Conservation (phyloP, 2,329 filamentous ascomycete species). For the Cryphonectria naterciae region DNA sequence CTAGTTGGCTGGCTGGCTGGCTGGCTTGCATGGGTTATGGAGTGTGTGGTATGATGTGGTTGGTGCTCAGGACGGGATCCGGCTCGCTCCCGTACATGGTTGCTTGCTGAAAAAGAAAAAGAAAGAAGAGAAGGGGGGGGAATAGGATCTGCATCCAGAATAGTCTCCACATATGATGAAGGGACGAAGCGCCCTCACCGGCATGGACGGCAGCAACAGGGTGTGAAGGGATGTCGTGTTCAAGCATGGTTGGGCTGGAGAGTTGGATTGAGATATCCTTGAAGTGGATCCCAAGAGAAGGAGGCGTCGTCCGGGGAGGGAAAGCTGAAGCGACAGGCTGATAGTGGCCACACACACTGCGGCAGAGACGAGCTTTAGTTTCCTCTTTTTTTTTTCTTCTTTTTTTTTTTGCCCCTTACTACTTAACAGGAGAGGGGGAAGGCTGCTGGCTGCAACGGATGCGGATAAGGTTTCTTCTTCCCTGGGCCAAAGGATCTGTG, state of each 20-base stretch:
- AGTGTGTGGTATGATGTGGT: background rate
- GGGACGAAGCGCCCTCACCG: constrained; percentile 4
- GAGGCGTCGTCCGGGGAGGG: background rate
- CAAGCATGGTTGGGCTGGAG: constrained; percentile 18
- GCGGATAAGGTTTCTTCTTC: background rate
- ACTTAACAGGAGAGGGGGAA: background rate
- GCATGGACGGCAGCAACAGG: background rate
- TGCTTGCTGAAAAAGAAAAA: background rate
- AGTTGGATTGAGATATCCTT: background rate
- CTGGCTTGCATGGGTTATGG: background rate
- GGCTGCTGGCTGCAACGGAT: background rate
- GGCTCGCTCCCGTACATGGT: background rate
- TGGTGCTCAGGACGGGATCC: background rate
- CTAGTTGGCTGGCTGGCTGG: background rate
- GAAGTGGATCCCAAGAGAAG: constrained; percentile 5
- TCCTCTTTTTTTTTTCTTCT: too few relatives aligned
- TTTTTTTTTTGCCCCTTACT: background rate
- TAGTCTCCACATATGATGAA: constrained; percentile 3
- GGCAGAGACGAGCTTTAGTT: background rate
- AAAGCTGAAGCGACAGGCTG: background rate
- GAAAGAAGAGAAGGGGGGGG: background rate
- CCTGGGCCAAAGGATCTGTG: background rate
- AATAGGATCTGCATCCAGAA: background rate
- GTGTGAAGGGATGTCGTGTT: constrained; percentile 17
- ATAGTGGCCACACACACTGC: background rate